Conservation (phyloP, 352 stramenopile species). For the Globisporangium paddicum region DNA sequence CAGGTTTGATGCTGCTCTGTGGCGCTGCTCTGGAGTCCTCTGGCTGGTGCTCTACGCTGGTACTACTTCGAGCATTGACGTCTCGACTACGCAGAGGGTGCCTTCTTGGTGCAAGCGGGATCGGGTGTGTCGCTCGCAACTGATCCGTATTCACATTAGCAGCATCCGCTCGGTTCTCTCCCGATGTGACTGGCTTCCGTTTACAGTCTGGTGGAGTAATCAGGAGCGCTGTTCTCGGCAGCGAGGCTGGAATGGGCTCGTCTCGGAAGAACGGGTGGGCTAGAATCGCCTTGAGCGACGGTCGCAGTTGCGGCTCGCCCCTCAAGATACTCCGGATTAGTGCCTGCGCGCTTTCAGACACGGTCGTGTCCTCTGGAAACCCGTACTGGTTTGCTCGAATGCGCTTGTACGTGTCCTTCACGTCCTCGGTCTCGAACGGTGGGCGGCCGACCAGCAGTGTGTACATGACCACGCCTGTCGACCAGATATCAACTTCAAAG, state of each 20-base stretch:
- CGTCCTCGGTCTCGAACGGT: slow-evolving; percentile 96
- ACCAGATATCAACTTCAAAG: slow-evolving; percentile 99
- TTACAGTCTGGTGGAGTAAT: slow-evolving; percentile 70
- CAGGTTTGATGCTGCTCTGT: neutral
- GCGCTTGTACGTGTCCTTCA: slow-evolving; percentile 98
- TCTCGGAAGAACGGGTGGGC: slow-evolving; percentile 74
- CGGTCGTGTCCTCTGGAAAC: slow-evolving; percentile 87
- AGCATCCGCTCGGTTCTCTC: neutral
- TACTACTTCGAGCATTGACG: slow-evolving; percentile 17
- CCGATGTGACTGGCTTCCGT: slow-evolving; percentile 3
- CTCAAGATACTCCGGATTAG: slow-evolving; percentile 74
- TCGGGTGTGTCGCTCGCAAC: slow-evolving; percentile 17
- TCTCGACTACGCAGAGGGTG: slow-evolving; percentile 37
- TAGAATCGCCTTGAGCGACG: slow-evolving; percentile 73
- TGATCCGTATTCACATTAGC: slow-evolving; percentile 5
- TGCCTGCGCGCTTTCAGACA: slow-evolving; percentile 79
- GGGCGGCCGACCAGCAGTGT: slow-evolving; percentile 96
- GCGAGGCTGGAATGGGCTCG: slow-evolving; percentile 40
- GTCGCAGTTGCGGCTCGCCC: slow-evolving; percentile 60
- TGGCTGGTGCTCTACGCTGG: neutral
- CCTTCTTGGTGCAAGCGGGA: slow-evolving; percentile 20
- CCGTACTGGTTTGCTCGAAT: slow-evolving; percentile 96
- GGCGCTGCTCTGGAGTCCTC: slow-evolving; percentile 4
- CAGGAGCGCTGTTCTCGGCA: slow-evolving; percentile 61
- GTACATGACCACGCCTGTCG: slow-evolving; percentile 96